Evolutionary conservation across 2,329 filamentous ascomycete genomes (phyloP), one percentile per base, ranked within the genome.

Genomic region (Aureobasidium sp.): DNA sequence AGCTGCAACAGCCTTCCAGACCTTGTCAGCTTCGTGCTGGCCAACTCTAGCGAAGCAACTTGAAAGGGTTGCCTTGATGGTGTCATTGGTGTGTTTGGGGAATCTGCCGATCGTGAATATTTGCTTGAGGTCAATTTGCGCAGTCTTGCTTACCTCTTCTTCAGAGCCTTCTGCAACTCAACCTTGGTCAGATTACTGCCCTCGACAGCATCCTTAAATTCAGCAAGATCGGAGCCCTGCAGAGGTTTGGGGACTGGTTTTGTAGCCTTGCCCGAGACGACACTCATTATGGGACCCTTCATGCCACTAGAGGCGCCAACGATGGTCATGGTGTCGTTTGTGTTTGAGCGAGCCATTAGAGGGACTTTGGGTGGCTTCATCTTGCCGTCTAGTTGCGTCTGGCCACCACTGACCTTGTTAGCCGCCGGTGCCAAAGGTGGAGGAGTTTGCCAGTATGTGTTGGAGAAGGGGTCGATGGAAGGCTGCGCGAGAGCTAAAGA

Each of bases 401-500:
- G 37, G 29, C 25, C 25, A 12, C 39, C 42, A n/a, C 59, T 39
- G 7, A 57, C 50, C 30, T 52, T 54, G 17, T 39, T 12, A 48
- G 42, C 19, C 41, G 14, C 29, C 14, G 25, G n/a, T 3, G 32
- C 53, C 21, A 51, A 27, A 12, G 29, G 14, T 22, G 45, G 16
- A 22, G 59, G 5, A 7, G 65, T 63, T 6, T 68, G 67, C 93
- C 93, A 97, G 68, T 97, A 97, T 0, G 74, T 68, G 0, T 81
- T 81, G 0, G 88, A 90, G 65, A 91, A 94, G 0, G 93, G 93
- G 63, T 98, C 84, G 58, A 98, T 91, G 6, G 83, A 81, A 70
- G 51, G 68, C 64, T 47, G 72, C 66, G 49, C 17, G 4, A 70
- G 65, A 45, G 77, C 76, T 68, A 49, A 24, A 38, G 49, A 34